phyloP scores from a whole-genome alignment of 2,329 filamentous ascomycete species.

The Dactylella cylindrospora region DNA sequence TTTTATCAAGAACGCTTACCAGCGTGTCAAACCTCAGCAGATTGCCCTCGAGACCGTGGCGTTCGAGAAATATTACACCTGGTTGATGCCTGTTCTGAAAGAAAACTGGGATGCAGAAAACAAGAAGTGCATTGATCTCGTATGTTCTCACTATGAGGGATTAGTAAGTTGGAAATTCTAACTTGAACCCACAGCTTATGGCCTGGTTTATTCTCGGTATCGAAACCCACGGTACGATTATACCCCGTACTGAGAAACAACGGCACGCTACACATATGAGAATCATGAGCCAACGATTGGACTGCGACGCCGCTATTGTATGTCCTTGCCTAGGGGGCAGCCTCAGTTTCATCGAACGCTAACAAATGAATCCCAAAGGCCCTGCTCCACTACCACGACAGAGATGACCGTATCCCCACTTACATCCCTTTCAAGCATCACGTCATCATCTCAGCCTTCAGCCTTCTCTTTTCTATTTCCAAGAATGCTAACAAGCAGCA shows the following conservation, averaged over 20 bases:
- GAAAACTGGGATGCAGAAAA: constrained; percentile 27
- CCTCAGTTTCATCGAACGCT: neutral
- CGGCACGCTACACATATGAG: constrained; percentile 5
- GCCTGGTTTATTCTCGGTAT: constrained; percentile 29
- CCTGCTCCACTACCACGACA: constrained; percentile 15
- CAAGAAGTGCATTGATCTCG: constrained; percentile 17
- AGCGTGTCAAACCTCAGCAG: constrained; percentile 4
- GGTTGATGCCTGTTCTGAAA: constrained; percentile 27
- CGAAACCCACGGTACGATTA: constrained; percentile 21
- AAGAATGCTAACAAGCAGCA: constrained; percentile 3
- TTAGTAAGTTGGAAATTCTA: neutral
- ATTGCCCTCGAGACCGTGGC: constrained; percentile 7
- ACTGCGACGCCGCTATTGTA: constrained; percentile 14
- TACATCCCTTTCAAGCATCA: constrained; percentile 17
- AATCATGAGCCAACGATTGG: constrained; percentile 8
- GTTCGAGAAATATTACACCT: constrained; percentile 18
- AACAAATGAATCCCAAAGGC: constrained; percentile 2
- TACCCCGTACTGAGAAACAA: constrained; percentile 11
- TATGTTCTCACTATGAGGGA: constrained; percentile 5
- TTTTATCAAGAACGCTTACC: constrained; percentile 31
- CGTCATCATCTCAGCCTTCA: constrained; percentile 23
- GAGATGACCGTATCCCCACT: constrained; percentile 8
- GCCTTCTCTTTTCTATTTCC: constrained; percentile 11
- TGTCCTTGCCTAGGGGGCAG: neutral
- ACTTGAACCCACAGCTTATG: constrained; percentile 11